phyloP scores from a whole-genome alignment of 2,329 filamentous ascomycete genomes.

The Talaromyces albobiverticillius region DNA sequence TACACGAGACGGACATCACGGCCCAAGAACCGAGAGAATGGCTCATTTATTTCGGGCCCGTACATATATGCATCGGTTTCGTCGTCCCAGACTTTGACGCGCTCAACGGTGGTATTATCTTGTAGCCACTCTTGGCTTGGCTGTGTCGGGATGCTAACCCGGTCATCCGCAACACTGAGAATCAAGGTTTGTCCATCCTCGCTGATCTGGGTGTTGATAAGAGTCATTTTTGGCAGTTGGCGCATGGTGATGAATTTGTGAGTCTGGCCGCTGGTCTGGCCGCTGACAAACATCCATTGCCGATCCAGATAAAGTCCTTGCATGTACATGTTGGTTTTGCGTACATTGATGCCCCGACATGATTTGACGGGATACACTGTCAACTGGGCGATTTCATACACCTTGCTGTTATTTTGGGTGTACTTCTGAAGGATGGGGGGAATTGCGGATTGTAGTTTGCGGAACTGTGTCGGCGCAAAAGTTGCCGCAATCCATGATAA shows the following conservation, averaged over 20 bases:
- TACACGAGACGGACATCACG: constrained; percentile 58
- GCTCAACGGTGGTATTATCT: constrained; percentile 48
- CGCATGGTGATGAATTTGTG: constrained; percentile 63
- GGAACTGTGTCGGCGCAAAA: constrained; percentile 5
- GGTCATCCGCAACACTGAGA: constrained; percentile 25
- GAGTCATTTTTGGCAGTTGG: constrained; percentile 59
- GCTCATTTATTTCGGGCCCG: constrained; percentile 47
- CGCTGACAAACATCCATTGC: constrained; percentile 65
- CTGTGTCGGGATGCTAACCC: constrained; percentile 54
- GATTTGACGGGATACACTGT: constrained; percentile 66
- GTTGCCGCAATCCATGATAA: constrained; percentile 1
- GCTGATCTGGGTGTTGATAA: constrained; percentile 56
- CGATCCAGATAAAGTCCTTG: constrained; percentile 62
- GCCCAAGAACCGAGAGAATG: constrained; percentile 57
- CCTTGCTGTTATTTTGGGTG: not conserved
- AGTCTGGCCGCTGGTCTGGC: too few relatives aligned
- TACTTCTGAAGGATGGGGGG: not conserved
- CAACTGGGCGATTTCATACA: constrained; percentile 37
- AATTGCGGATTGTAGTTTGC: constrained; percentile 3
- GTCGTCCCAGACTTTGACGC: constrained; percentile 58
- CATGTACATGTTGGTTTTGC: constrained; percentile 50
- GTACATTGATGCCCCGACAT: constrained; percentile 59
- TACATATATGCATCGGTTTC: constrained; percentile 59
- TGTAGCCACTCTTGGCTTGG: constrained; percentile 54
- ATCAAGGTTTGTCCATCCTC: constrained; percentile 43